These are phyloP conservation scores for Neurospora tetrasperma DNA, from an alignment of 495 filamentous ascomycete genomes.

Conservation along the genomic window DNA sequence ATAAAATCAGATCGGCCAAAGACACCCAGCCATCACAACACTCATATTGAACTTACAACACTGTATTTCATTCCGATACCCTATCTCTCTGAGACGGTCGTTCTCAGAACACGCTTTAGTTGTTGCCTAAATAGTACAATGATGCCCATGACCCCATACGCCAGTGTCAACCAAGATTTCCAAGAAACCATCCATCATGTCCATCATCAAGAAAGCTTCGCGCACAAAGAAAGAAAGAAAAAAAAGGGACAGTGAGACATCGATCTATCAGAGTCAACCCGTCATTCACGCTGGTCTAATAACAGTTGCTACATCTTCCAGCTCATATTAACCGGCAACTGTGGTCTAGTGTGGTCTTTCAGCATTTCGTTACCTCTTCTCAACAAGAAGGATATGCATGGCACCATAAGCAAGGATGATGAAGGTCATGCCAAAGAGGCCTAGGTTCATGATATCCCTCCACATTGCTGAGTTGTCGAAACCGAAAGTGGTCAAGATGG, in stretches of 20 bases:
- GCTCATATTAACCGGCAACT: background rate
- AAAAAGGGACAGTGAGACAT: background rate
- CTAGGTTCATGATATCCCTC: constrained; percentile 74
- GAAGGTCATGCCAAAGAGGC: constrained; percentile 70
- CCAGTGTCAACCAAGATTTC: background rate
- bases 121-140: background rate
- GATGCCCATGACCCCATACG: background rate
- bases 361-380: constrained; percentile 54
- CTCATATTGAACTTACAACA: background rate
- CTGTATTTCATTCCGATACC: background rate
- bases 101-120: background rate
- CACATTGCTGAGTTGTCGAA: constrained; percentile 79
- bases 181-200: background rate
- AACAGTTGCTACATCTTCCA: background rate
- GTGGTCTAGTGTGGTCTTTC: background rate
- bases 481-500: constrained; percentile 88
- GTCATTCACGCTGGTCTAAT: background rate
- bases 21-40: background rate
- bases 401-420: constrained; percentile 81
- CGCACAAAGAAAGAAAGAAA: background rate
- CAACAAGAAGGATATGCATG: constrained; percentile 89
- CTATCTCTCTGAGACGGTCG: background rate
- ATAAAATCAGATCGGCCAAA: constrained; percentile 11
- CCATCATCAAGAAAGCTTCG: background rate
- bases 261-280: background rate